These are phyloP conservation scores for Malus hybrid DNA, from an alignment of 331 rosid species.

Conservation along the genomic window DNA sequence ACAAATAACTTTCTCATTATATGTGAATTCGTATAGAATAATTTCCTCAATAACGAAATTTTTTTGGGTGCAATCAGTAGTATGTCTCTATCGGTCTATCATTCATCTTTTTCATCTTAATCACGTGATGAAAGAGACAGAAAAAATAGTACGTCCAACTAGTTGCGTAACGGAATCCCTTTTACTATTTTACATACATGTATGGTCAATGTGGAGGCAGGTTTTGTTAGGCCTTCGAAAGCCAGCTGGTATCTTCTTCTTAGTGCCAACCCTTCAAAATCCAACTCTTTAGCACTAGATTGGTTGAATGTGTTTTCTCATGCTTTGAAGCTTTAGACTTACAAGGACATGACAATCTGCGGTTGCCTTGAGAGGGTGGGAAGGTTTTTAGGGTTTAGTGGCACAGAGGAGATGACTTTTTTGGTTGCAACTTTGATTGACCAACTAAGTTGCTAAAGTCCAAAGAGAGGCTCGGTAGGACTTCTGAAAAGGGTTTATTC, in stretches of 20 bases:
- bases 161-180: no score
- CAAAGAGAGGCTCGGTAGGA: background rate
- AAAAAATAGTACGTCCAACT: no score
- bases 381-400: constrained; percentile 5
- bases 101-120: no score
- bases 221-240: background rate
- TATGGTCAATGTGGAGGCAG: background rate
- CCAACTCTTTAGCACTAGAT: background rate
- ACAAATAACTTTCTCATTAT: no score
- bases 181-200: background rate
- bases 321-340: background rate
- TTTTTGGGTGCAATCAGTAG: no score
- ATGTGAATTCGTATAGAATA: no score
- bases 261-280: background rate
- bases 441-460: constrained; percentile 3
- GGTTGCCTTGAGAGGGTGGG: background rate
- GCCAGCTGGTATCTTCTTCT: background rate
- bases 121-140: no score
- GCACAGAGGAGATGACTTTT: constrained; percentile 7
- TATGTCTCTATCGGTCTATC: no score
- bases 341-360: background rate
- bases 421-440: background rate
- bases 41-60: no score
- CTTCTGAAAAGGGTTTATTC: background rate
- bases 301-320: background rate